These are phyloP conservation scores for Cyathus olla DNA, from an alignment of 1,284 basidiomycete species.

Conservation along the genomic window DNA sequence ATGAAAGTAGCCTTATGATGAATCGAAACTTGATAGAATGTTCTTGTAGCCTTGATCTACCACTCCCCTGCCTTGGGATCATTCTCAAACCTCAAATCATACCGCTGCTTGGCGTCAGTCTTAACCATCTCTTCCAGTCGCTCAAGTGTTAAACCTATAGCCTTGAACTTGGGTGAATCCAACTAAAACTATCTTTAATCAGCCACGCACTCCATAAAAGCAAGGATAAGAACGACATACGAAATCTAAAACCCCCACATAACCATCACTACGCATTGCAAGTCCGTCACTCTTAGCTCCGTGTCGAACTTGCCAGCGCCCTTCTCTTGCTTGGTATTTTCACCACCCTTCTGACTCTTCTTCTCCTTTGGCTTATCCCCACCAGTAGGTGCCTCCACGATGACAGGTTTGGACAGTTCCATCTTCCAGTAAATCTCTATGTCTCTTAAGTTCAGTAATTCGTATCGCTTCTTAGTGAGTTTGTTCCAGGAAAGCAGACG, in stretches of 20 bases:
- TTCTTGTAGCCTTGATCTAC: slow-evolving; percentile 96
- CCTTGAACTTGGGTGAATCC: slow-evolving; percentile 8
- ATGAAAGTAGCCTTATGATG: not conserved
- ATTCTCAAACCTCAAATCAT: slow-evolving; percentile 71
- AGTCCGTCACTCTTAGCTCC: slow-evolving; percentile 84
- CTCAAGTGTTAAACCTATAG: slow-evolving; percentile 58
- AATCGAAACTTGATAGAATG: slow-evolving; percentile 82
- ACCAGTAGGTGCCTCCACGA: not conserved
- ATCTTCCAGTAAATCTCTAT: no score
- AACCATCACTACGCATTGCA: slow-evolving; percentile 84
- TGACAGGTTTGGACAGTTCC: not conserved
- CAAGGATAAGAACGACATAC: slow-evolving; percentile 55
- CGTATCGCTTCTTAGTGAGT: no score
- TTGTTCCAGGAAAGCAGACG: no score
- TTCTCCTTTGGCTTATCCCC: slow-evolving; percentile 3
- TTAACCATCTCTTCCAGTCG: slow-evolving; percentile 80
- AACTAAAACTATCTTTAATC: slow-evolving; percentile 4
- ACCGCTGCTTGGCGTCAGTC: slow-evolving; percentile 84
- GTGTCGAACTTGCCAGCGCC: slow-evolving; percentile 82
- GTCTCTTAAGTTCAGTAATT: no score
- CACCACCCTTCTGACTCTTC: slow-evolving; percentile 14
- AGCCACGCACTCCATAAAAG: no score
- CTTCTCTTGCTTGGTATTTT: slow-evolving; percentile 11
- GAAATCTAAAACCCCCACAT: slow-evolving; percentile 78
- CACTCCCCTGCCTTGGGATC: slow-evolving; percentile 54